Base-by-base conservation (phyloP, 75 land plant species). In the Cryptomeria japonica region DNA sequence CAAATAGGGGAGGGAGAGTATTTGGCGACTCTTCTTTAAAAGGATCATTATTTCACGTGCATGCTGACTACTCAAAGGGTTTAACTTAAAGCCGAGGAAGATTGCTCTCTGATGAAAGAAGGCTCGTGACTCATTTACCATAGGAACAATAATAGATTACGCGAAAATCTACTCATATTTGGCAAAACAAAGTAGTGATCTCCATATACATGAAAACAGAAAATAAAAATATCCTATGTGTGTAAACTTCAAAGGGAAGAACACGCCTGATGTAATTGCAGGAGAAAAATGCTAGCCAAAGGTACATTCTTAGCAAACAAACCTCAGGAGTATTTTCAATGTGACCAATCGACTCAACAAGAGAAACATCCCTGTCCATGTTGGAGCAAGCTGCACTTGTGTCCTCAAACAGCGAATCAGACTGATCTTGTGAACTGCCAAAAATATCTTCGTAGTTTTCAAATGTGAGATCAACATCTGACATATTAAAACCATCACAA, bases 381-480 rank as follows among this genome's bases (percentile, higher is more conserved):
- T 89, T 89, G 25, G 88, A 86, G 10, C 86, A 85, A 68, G 84
- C 87, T 78, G 86, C 84, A 31, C 86, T 89, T 86, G 32, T 87
- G 84, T 93, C 88, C 75, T 89, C 92, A 38, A 93, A 87, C 42
- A 86, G 70, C 8, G 86, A 76, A 3, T 75, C 87, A 16, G 86
- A 85, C 15, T 89, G 87, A 84, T 86, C 87, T 25, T 90, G 88
- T 31, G 93, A 76, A 47, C 83, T 58, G 5, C 86, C 85, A 88
- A 93, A 95, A 9, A 93, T 87, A 36, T 93, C 93, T 78, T 95
- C 96, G 88, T 95, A 93, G 86, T 93, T 93, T 61, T 93, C 95
- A 88, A 95, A 93, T 22, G 75, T 87, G 42, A 95, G 88, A 88
- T 95, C 93, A 73, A 89, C 91, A 89, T 94, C 94, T 44, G 87